Conservation (phyloP, 257 asterid genomes). For the Solanum commersonii region DNA sequence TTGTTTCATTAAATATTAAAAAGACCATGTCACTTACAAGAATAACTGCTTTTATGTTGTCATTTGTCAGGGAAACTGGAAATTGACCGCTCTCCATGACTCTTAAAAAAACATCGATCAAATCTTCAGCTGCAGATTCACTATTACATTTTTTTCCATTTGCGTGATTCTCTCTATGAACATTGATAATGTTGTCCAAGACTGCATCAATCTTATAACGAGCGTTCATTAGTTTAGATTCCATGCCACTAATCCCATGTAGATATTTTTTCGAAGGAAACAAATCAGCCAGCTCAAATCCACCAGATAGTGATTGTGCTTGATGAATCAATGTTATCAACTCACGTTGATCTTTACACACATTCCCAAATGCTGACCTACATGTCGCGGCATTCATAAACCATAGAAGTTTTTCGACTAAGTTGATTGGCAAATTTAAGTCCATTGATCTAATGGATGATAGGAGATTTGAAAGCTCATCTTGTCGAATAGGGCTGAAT, state of each 20-base stretch:
- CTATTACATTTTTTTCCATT: background rate
- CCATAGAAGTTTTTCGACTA: background rate
- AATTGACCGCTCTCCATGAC: background rate
- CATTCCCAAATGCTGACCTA: background rate
- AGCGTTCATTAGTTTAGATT: background rate
- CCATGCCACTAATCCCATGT: background rate
- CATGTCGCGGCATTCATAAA: background rate
- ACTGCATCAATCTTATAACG: background rate
- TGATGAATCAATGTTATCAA: background rate
- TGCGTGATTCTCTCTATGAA: background rate
- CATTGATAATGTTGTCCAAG: background rate
- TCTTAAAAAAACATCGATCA: background rate
- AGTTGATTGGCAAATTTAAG: background rate
- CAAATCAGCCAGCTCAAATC: background rate
- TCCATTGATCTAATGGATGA: background rate
- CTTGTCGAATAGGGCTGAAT: background rate
- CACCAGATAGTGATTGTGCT: background rate
- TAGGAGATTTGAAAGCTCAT: background rate
- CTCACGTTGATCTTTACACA: background rate
- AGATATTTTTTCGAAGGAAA: background rate
- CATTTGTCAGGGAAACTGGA: background rate
- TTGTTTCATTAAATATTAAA: too few relatives aligned
- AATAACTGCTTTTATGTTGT: background rate
- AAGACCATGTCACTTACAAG: background rate
- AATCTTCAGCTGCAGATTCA: background rate